phyloP scores from a whole-genome alignment of 257 asterid species.

The Solanum medicagineum region DNA sequence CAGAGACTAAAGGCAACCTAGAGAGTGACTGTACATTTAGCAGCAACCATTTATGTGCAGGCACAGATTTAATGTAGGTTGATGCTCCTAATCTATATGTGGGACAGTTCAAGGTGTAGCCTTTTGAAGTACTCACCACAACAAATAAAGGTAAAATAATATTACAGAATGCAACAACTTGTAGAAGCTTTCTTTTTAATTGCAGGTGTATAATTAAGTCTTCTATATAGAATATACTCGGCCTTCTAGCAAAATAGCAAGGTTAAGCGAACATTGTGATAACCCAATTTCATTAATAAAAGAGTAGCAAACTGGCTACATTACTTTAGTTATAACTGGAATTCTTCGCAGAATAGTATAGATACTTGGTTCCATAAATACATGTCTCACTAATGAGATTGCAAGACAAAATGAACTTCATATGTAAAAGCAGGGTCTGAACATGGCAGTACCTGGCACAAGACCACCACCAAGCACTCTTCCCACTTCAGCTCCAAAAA shows the following conservation, averaged over 20 bases:
- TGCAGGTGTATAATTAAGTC: background rate
- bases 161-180: background rate
- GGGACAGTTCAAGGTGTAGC: background rate
- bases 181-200: background rate
- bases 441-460: slow-evolving; percentile 58
- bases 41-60: background rate
- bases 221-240: background rate
- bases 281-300: background rate
- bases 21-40: background rate
- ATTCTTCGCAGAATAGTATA: background rate
- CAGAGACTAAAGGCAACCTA: background rate
- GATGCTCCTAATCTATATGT: background rate
- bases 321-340: background rate
- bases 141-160: background rate
- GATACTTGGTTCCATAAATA: background rate
- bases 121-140: background rate
- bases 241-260: background rate
- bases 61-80: background rate
- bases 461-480: slow-evolving; percentile 98
- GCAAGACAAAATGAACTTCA: background rate
- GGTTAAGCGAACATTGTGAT: background rate
- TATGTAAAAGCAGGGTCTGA: background rate
- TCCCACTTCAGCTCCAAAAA: slow-evolving; percentile 87
- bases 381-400: background rate
- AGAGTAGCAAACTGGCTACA: background rate